Base-by-base conservation (phyloP, 2,329 filamentous ascomycete genomes). In the Boeremia exigua region DNA sequence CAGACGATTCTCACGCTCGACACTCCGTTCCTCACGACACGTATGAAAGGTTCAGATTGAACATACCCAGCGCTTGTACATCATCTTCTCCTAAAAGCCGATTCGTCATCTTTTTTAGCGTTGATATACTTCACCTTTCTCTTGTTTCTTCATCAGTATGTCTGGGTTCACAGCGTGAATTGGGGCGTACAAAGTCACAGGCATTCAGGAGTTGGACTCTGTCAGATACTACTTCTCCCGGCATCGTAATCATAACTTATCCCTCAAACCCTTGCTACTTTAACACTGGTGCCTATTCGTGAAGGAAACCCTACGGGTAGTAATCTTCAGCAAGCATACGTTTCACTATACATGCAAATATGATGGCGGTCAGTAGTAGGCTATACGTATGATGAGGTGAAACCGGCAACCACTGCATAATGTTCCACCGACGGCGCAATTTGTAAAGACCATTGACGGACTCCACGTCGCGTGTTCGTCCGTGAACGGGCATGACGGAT, bases 1-100 rank as follows among this genome's bases (percentile, higher is more conserved):
- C 60, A 61, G 60, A 70, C 55, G 62, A 70, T 30, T 49, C 38
- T 48, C 51, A 62, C 44, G 57, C 52, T 57, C 58, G 54, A 62
- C 44, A 56, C 52, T 57, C 58, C 52, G 51, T 60, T 44, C 58
- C 59, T 55, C 60, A 61, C 56, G 49, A 66, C 46, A 56, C 60
- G 56, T 17, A 62, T 59, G 59, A 62, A 65, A 53, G 62, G 59
- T 55, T 62, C 58, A 73, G 69, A 72, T 69, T 72, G 70, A 47
- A 58, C 58, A 54, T 49, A 52, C 32, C 43, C 59, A 48, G 54
- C 58, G 56, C 46, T 56, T 55, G 60, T 68, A 63, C 62, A 67
- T 64, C 56, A 58, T 60, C 54, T 62, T 63, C 61, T 65, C 54
- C 59, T 62, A 69, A 71, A 73, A 72, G 62, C 57, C 56, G 48